Evolutionary conservation across 2,329 filamentous ascomycete genomes (phyloP).

Genomic region (Botryotinia globosa): DNA sequence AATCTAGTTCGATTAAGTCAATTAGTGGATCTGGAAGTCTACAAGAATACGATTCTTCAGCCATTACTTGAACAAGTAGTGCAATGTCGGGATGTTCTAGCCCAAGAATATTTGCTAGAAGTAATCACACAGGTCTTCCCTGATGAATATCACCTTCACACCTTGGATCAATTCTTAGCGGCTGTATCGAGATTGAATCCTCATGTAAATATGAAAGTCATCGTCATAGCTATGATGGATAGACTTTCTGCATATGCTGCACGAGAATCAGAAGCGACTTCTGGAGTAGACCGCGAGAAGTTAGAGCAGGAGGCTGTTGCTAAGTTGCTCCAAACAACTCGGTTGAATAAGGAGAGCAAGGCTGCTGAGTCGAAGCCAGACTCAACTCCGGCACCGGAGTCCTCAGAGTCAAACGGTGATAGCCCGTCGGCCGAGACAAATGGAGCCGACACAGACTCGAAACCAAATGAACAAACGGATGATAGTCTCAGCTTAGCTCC

Average conservation of each 20-base stretch:
- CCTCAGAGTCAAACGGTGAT: conserved; percentile 38
- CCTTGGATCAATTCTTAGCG: conserved; percentile 88
- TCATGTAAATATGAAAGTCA: conserved; percentile 95
- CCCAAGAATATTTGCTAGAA: conserved; percentile 95
- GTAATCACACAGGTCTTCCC: conserved; percentile 99
- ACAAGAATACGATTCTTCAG: conserved; percentile 85
- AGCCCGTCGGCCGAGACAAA: conserved; percentile 26
- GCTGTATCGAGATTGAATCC: conserved; percentile 92
- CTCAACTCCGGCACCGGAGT: conserved; percentile 6
- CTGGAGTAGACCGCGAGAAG: conserved; percentile 68
- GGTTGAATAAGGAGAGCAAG: conserved; percentile 57
- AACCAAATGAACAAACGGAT: conserved; percentile 41
- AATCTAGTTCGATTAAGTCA: conserved; percentile 95
- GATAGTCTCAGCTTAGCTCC: conserved; percentile 49
- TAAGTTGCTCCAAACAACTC: conserved; percentile 74
- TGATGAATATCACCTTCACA: conserved; percentile 96
- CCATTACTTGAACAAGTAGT: conserved; percentile 95
- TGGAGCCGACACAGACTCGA: conserved; percentile 39
- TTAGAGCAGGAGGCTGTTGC: conserved; percentile 81
- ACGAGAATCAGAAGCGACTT: conserved; percentile 72
- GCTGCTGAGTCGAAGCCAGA: conserved; percentile 22
- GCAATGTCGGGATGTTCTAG: conserved; percentile 93
- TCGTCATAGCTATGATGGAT: conserved; percentile 98
- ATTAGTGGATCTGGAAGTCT: conserved; percentile 89
- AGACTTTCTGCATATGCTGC: conserved; percentile 92